These are phyloP conservation scores for Tetradesmus lagerheimii DNA, from an alignment of 139 green algal species.

Conservation along the genomic window DNA sequence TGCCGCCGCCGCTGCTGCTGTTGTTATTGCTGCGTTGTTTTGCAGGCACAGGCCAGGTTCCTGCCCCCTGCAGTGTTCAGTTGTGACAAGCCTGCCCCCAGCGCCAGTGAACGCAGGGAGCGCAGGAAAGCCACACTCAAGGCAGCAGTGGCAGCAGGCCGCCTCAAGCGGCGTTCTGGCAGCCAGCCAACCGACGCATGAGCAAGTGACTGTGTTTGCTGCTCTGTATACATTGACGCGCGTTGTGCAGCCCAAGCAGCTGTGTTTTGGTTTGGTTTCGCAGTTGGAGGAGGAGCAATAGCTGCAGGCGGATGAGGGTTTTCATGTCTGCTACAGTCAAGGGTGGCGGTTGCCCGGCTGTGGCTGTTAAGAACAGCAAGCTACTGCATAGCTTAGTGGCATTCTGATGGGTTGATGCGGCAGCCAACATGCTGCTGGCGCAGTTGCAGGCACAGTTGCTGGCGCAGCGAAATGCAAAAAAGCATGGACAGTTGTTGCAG, in stretches of 20 bases:
- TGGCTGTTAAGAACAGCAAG: no score
- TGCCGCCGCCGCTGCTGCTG: background rate
- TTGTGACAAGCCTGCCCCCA: conserved; percentile 28
- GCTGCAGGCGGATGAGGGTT: background rate
- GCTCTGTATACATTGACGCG: conserved; percentile 48
- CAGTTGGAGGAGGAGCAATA: background rate
- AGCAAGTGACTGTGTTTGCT: conserved; percentile 89
- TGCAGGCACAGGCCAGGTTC: conserved; percentile 27
- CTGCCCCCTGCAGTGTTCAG: conserved; percentile 30
- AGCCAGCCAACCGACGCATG: conserved; percentile 60
- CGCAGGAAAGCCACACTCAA: background rate
- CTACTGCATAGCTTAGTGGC: no score
- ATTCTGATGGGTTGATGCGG: no score
- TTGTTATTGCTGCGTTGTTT: background rate
- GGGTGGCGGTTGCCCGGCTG: no score
- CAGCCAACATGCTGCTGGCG: no score
- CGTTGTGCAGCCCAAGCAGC: conserved; percentile 55
- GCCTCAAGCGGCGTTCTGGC: background rate
- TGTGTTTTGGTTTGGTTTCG: background rate
- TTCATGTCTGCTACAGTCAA: no score
- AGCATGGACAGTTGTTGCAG: no score
- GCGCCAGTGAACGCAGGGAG: background rate
- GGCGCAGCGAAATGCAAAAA: no score
- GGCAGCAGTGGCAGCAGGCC: background rate
- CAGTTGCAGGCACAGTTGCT: no score